Evolutionary conservation across 23 red algal genomes (phyloP).

Genomic region (Rhodosorus marinus): DNA sequence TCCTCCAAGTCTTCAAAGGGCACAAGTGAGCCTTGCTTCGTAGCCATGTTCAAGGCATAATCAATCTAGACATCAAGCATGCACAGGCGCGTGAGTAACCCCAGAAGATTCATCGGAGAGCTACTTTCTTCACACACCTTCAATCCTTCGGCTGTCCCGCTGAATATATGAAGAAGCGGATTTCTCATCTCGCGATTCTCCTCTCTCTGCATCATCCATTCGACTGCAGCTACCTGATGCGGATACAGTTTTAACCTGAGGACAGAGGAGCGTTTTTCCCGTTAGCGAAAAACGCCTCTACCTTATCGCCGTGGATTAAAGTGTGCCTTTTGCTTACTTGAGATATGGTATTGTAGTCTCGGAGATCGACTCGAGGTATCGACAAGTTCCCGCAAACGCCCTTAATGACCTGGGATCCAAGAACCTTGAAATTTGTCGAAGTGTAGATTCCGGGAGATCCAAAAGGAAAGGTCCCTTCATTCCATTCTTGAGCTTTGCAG

Average conservation of each 20-base stretch:
- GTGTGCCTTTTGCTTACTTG: no score
- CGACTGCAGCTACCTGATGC: slow-evolving; percentile 24
- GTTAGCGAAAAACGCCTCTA: no score
- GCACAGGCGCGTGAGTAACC: slow-evolving; percentile 6
- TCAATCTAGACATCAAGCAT: not conserved
- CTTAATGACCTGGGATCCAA: no score
- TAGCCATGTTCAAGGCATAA: not conserved
- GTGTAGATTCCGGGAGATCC: no score
- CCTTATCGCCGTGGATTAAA: no score
- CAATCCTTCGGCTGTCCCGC: not conserved
- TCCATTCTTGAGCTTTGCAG: no score
- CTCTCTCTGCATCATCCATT: slow-evolving; percentile 22
- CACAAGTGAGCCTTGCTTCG: no score
- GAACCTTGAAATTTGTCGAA: no score
- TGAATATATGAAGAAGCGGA: not conserved
- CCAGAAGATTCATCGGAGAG: slow-evolving; percentile 1
- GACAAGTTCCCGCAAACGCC: no score
- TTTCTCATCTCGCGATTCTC: not conserved
- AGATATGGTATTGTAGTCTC: no score
- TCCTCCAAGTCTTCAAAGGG: not conserved
- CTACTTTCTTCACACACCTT: not conserved
- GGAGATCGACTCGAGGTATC: no score
- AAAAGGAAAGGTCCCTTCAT: no score
- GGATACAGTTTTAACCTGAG: slow-evolving; percentile 35
- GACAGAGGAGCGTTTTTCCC: not conserved